These are phyloP conservation scores for Paraphaeosphaeria sporulosa DNA, from an alignment of 2,329 filamentous ascomycete genomes.

Conservation along the genomic window DNA sequence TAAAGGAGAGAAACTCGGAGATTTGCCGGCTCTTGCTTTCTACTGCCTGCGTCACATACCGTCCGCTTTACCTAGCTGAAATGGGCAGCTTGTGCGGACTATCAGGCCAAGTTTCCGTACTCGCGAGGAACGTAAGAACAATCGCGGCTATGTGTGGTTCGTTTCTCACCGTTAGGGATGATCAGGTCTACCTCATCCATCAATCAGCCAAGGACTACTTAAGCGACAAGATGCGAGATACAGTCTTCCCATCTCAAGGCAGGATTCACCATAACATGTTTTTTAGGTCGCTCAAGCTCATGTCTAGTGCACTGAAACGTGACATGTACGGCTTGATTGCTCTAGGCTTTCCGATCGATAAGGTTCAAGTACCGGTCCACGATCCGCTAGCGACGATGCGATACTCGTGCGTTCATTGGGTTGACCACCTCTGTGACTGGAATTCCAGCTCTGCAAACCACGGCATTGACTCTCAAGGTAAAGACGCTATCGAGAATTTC, in stretches of 20 bases:
- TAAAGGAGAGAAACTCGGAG: neutral
- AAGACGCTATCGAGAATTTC: neutral
- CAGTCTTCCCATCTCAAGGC: slow-evolving; percentile 36
- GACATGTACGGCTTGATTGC: neutral
- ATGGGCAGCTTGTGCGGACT: neutral
- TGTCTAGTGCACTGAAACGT: neutral
- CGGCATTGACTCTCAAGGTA: neutral
- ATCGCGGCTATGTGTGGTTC: neutral
- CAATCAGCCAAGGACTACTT: slow-evolving; percentile 56
- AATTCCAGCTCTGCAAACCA: neutral
- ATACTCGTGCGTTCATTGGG: slow-evolving; percentile 2
- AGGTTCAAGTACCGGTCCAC: slow-evolving; percentile 8
- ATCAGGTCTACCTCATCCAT: slow-evolving; percentile 48
- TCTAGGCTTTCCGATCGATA: neutral
- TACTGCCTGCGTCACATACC: neutral
- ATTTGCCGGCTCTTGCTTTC: neutral
- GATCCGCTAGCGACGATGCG: neutral
- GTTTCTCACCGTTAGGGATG: neutral
- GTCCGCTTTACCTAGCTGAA: neutral
- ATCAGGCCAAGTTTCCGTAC: neutral
- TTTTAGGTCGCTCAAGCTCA: neutral
- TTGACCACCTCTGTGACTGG: neutral
- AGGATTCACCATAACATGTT: slow-evolving; percentile 31
- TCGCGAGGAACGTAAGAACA: neutral
- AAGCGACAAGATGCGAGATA: slow-evolving; percentile 16